Conservation (phyloP, 805 yeast genomes). For the Hanseniaspora nectarophila region DNA sequence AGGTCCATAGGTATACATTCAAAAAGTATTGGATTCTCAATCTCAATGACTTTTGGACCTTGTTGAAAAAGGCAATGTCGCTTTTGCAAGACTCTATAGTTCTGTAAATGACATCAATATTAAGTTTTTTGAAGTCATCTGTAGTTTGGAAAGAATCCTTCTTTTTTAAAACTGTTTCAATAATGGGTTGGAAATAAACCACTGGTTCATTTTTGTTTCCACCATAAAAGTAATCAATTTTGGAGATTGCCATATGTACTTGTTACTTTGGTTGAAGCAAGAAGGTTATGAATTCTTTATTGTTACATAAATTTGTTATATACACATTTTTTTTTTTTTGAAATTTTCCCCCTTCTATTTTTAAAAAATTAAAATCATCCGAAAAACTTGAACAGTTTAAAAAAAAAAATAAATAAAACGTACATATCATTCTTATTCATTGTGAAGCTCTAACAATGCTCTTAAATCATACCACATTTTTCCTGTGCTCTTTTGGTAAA, state of each 20-base stretch:
- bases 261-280: too few species aligned
- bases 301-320: too few species aligned
- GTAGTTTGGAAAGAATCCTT: background rate
- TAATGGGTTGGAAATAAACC: background rate
- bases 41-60: background rate
- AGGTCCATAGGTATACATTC: slow-evolving; percentile 10
- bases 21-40: slow-evolving; percentile 4
- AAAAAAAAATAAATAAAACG: too few species aligned
- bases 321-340: too few species aligned
- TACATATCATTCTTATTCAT: background rate
- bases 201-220: background rate
- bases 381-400: too few species aligned
- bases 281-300: too few species aligned
- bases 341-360: too few species aligned
- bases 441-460: background rate
- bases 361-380: background rate
- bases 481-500: background rate
- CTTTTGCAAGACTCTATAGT: background rate
- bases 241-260: background rate
- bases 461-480: slow-evolving; percentile 1
- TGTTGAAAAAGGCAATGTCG: slow-evolving; percentile 2
- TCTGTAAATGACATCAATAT: background rate
- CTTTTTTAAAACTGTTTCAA: background rate
- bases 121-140: background rate
- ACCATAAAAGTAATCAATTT: background rate